These are phyloP conservation scores for Ascoidea rubescens DNA, from an alignment of 805 yeast genomes.

Conservation along the genomic window DNA sequence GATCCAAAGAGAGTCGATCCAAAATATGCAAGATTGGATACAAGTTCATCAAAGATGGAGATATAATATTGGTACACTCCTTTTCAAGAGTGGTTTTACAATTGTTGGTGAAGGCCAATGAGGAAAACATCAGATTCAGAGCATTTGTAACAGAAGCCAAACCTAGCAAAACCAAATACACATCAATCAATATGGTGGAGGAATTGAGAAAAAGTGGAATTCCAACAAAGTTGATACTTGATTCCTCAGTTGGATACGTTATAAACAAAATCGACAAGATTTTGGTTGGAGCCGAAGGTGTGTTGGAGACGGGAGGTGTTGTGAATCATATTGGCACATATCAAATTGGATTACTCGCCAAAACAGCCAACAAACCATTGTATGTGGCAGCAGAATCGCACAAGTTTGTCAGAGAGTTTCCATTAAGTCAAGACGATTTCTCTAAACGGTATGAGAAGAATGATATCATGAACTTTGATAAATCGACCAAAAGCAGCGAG, in stretches of 20 bases:
- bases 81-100: constrained; percentile 81
- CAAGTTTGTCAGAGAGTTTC: constrained; percentile 92
- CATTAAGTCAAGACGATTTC: constrained; percentile 83
- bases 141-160: constrained; percentile 90
- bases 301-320: constrained; percentile 96
- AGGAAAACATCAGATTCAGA: constrained; percentile 68
- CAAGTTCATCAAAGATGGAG: constrained; percentile 88
- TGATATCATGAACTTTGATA: not conserved
- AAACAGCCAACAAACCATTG: constrained; percentile 80
- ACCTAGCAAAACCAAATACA: constrained; percentile 44
- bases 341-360: constrained; percentile 87
- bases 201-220: constrained; percentile 56
- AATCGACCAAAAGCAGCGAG: constrained; percentile 6
- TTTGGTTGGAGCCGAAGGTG: constrained; percentile 97
- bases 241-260: constrained; percentile 86
- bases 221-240: constrained; percentile 81
- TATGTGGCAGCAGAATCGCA: constrained; percentile 92
- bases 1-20: constrained; percentile 83
- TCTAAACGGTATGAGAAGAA: constrained; percentile 15
- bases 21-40: constrained; percentile 80
- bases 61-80: constrained; percentile 79
- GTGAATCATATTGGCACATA: constrained; percentile 91
- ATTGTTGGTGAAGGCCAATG: constrained; percentile 61
- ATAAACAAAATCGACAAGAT: constrained; percentile 87
- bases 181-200: constrained; percentile 56